These are phyloP conservation scores for Trypanosomatidae sp. DNA, from an alignment of 208 protist genomes.

Conservation along the genomic window DNA sequence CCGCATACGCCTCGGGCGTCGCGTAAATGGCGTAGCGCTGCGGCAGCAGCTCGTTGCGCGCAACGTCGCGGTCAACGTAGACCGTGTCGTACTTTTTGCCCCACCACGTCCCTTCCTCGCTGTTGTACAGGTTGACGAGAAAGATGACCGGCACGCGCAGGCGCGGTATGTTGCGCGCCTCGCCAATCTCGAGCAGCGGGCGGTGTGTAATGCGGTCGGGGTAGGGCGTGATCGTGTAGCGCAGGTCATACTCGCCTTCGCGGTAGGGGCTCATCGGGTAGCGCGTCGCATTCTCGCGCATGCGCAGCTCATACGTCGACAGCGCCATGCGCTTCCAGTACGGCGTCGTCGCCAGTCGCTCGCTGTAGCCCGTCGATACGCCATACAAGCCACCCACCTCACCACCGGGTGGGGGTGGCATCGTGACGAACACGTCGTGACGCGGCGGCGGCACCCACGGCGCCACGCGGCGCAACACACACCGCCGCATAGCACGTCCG, in stretches of 20 bases:
- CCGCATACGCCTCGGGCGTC: conserved; percentile 65
- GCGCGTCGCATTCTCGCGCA: conserved; percentile 71
- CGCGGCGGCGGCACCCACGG: conserved; percentile 76
- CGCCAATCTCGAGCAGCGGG: conserved; percentile 71
- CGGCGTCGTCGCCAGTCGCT: conserved; percentile 62
- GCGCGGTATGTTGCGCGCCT: conserved; percentile 56
- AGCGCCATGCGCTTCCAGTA: conserved; percentile 87
- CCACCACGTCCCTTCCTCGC: conserved; percentile 46
- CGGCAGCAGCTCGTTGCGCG: conserved; percentile 69
- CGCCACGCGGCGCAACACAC: conserved; percentile 18
- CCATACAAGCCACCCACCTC: conserved; percentile 76
- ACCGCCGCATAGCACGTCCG: too few relatives aligned
- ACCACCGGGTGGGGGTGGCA: conserved; percentile 74
- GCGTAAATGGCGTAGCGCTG: conserved; percentile 84
- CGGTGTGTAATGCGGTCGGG: conserved; percentile 60
- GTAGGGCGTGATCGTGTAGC: conserved; percentile 63
- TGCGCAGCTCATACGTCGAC: conserved; percentile 65
- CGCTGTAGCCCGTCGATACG: conserved; percentile 73
- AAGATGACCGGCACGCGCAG: conserved; percentile 79
- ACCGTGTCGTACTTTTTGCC: conserved; percentile 76
- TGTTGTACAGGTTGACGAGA: conserved; percentile 70
- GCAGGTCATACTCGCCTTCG: conserved; percentile 75
- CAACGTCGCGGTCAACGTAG: conserved; percentile 52
- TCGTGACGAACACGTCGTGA: conserved; percentile 64
- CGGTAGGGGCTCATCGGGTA: conserved; percentile 71